These are phyloP conservation scores for Ambispora gerdemannii DNA, from an alignment of 192 early-diverging fungal species.

Conservation along the genomic window DNA sequence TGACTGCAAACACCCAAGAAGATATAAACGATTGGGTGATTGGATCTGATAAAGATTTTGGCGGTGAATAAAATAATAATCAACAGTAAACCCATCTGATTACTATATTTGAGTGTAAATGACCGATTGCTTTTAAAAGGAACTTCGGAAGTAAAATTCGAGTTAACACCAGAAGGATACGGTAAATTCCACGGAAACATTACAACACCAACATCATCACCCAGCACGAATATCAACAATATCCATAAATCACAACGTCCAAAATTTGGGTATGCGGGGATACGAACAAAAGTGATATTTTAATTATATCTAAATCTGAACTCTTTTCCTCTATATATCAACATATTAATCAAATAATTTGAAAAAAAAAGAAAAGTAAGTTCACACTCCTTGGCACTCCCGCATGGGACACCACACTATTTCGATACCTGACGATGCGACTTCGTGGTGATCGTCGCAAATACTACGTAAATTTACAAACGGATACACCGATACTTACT, in stretches of 20 bases:
- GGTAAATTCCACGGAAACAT: conserved; percentile 80
- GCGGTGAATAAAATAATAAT: too few species aligned
- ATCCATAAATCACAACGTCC: too few species aligned
- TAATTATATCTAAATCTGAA: too few species aligned
- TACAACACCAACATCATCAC: conserved; percentile 66
- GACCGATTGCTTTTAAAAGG: conserved; percentile 42
- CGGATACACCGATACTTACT: conserved; percentile 75
- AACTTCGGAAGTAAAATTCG: conserved; percentile 70
- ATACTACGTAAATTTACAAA: conserved; percentile 93
- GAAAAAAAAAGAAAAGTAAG: background rate
- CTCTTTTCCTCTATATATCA: too few species aligned
- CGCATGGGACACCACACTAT: conserved; percentile 81
- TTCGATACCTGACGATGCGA: conserved; percentile 77
- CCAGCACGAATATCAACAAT: conserved; percentile 58
- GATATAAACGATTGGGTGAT: conserved; percentile 75
- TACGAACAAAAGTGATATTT: conserved; percentile 64
- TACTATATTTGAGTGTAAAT: too few species aligned
- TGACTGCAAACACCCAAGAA: conserved; percentile 55
- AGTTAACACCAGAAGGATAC: conserved; percentile 57
- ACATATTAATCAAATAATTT: background rate
- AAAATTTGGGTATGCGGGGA: conserved; percentile 89
- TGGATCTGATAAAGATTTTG: conserved; percentile 91
- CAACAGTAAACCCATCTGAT: too few species aligned
- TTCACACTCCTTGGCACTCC: conserved; percentile 72
- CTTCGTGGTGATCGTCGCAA: conserved; percentile 79